Percentiles rank a stretch among this genome's conserved stretches.
Evolutionary conservation across 306 rosid genomes (phyloP).

Genomic region (Dalbergia cochinchinensis): DNA sequence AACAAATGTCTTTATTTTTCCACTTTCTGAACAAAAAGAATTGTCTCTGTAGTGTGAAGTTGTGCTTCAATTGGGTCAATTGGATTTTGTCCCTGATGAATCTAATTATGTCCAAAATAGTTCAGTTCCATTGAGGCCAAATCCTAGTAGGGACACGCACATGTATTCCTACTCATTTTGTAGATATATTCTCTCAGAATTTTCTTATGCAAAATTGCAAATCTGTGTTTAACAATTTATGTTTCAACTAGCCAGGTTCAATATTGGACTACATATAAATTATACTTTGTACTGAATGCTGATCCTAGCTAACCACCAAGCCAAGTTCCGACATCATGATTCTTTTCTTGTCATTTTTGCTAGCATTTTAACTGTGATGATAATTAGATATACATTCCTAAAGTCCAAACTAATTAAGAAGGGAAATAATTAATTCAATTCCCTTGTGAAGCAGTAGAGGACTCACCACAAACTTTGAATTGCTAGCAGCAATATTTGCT

Average conservation of each 20-base stretch:
- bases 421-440: slow-evolving; percentile 19
- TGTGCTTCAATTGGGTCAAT: slow-evolving; percentile 30
- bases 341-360: slow-evolving; percentile 32
- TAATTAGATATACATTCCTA: not conserved
- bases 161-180: too few relatives aligned
- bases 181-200: too few relatives aligned
- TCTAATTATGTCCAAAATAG: not conserved
- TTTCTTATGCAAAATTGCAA: not conserved
- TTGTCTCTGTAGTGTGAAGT: not conserved
- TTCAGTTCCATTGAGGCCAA: too few relatives aligned
- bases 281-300: slow-evolving; percentile 4
- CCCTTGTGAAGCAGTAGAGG: not conserved
- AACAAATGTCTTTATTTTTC: too few relatives aligned
- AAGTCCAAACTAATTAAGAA: slow-evolving; percentile 1
- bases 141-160: too few relatives aligned
- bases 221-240: not conserved
- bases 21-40: too few relatives aligned
- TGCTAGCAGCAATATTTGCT: slow-evolving; percentile 13
- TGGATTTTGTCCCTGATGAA: slow-evolving; percentile 27
- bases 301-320: slow-evolving; percentile 35
- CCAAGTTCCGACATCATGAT: slow-evolving; percentile 34
- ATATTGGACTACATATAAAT: slow-evolving; percentile 25
- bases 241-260: not conserved
- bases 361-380: slow-evolving; percentile 18
- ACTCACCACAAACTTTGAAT: slow-evolving; percentile 25